Percentiles rank a stretch among this genome's conserved stretches.
Conservation (phyloP, 495 filamentous ascomycete species). For the Evernia prunastri region DNA sequence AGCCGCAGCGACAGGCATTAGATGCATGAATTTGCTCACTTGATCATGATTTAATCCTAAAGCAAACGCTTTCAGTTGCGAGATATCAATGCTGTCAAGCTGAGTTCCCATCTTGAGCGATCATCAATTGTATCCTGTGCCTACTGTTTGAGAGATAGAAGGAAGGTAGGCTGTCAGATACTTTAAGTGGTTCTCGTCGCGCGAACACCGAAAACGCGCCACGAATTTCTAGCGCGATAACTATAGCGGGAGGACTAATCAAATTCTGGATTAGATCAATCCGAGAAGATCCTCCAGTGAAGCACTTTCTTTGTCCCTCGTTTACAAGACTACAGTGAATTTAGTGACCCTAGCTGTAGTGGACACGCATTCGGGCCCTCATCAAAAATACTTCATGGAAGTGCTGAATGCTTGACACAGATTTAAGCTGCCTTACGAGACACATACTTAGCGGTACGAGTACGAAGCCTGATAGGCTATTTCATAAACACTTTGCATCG, state of each 20-base stretch:
- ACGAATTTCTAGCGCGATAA: conserved; percentile 1
- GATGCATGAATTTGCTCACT: conserved; percentile 14
- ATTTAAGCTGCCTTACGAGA: too few species aligned
- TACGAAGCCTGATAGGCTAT: too few species aligned
- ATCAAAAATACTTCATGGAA: too few species aligned
- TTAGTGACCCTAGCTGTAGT: too few species aligned
- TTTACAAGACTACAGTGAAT: too few species aligned
- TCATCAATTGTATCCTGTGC: not conserved
- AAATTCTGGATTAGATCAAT: too few species aligned
- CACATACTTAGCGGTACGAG: too few species aligned
- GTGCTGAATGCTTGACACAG: too few species aligned
- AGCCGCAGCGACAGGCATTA: conserved; percentile 21
- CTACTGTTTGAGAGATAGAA: not conserved
- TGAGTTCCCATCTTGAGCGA: conserved; percentile 8
- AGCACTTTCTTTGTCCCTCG: too few species aligned
- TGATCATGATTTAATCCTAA: conserved; percentile 28
- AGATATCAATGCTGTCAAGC: conserved; percentile 44
- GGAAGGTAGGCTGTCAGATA: not conserved
- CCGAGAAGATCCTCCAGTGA: too few species aligned
- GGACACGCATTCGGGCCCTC: too few species aligned
- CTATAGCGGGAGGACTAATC: not conserved
- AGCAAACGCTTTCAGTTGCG: conserved; percentile 44
- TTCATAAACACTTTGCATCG: too few species aligned
- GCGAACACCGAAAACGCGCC: not conserved
- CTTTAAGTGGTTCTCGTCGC: conserved; percentile 1